These are phyloP conservation scores for Globisporangium orthogonon DNA, from an alignment of 352 stramenopile genomes.

Conservation along the genomic window DNA sequence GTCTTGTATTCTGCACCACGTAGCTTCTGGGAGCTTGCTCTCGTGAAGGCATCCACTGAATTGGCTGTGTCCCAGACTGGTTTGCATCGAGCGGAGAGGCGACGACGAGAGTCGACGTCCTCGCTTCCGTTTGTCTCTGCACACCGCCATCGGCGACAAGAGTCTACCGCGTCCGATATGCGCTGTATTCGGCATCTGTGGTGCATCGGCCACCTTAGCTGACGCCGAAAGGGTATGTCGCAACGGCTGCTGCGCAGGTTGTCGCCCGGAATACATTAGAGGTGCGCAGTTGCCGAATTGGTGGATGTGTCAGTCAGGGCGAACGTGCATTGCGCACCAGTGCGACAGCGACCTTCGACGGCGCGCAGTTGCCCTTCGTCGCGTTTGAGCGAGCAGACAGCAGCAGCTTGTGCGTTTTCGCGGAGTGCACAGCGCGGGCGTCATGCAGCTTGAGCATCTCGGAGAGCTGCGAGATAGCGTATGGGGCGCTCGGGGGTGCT, in stretches of 20 bases:
- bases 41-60: neutral
- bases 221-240: neutral
- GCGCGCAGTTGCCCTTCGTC: neutral
- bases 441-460: constrained; percentile 1
- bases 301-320: neutral
- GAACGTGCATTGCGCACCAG: neutral
- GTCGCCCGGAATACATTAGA: neutral
- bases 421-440: neutral
- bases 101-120: neutral
- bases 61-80: neutral
- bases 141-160: neutral
- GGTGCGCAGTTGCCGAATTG: neutral
- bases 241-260: neutral
- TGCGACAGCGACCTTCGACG: constrained; percentile 1
- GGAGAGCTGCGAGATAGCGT: neutral
- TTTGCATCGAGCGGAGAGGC: neutral
- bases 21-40: constrained; percentile 18
- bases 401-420: neutral
- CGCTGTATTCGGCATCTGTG: neutral
- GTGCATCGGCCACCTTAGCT: neutral
- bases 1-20: constrained; percentile 30
- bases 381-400: neutral
- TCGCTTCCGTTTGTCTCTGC: constrained; percentile 6
- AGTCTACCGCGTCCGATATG: neutral
- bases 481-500: no score